Percentiles rank a stretch among this genome's conserved stretches.
These are phyloP conservation scores for Durusdinium trenchii DNA, from an alignment of 73 alveolate species.

Conservation along the genomic window DNA sequence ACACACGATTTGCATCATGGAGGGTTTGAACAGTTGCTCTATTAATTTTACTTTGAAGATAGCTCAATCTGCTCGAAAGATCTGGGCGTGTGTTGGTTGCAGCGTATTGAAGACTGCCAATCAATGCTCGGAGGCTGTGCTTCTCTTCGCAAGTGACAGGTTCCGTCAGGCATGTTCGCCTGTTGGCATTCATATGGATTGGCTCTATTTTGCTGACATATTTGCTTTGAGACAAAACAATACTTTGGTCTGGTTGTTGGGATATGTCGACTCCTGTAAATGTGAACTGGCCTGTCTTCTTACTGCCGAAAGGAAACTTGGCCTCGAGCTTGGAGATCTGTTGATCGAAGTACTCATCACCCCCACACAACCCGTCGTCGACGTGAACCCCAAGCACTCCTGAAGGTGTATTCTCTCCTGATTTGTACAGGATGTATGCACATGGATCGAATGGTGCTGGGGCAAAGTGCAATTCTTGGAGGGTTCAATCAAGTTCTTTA, in stretches of 20 bases:
- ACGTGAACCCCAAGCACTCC: constrained; percentile 42
- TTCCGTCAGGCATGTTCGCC: not conserved
- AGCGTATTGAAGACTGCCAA: constrained; percentile 6
- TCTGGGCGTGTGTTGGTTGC: not conserved
- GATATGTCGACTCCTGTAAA: not conserved
- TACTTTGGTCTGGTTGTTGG: constrained; percentile 22
- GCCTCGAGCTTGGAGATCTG: not conserved
- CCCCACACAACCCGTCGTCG: constrained; percentile 1
- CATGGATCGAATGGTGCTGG: no score
- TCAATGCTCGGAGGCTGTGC: not conserved
- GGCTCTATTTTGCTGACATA: not conserved
- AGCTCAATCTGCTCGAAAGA: not conserved
- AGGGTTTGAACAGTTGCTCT: not conserved
- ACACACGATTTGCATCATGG: not conserved
- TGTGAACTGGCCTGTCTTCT: no score
- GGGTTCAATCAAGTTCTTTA: no score
- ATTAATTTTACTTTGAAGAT: not conserved
- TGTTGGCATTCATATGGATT: not conserved
- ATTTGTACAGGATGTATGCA: no score
- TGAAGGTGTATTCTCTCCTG: no score
- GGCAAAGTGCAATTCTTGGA: no score
- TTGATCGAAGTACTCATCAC: not conserved
- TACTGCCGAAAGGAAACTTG: not conserved
- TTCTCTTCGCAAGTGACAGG: not conserved
- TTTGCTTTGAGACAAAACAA: not conserved